Evolutionary conservation across 441 rosid species (phyloP).

Genomic region (Jatropha multifida): DNA sequence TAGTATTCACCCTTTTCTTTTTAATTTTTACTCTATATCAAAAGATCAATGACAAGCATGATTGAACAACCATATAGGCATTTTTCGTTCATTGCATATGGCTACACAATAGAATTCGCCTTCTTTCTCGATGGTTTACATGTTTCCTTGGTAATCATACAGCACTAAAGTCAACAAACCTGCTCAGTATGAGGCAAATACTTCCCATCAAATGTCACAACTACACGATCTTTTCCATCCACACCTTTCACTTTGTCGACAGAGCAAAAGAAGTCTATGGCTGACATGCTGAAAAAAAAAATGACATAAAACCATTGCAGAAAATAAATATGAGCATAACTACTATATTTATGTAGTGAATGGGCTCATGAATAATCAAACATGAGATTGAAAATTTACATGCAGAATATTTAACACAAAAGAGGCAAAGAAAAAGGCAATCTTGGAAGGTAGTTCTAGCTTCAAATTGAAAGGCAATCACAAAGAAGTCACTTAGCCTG

Average conservation of each 20-base stretch:
- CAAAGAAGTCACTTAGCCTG: not conserved
- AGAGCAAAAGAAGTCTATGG: conserved; percentile 93
- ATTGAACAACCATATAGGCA: not conserved
- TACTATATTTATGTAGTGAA: not conserved
- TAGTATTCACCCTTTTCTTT: not conserved
- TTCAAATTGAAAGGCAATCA: not conserved
- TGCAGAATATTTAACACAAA: not conserved
- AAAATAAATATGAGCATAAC: not conserved
- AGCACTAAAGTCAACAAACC: conserved; percentile 41
- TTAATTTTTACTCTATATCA: not conserved
- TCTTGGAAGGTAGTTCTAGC: not conserved
- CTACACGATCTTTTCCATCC: conserved; percentile 84
- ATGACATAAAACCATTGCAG: not conserved
- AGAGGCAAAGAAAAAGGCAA: not conserved
- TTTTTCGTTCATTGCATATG: no score
- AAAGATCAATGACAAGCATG: not conserved
- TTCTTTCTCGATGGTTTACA: not conserved
- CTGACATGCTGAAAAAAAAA: conserved; percentile 64
- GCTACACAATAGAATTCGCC: no score
- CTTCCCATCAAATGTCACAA: conserved; percentile 87
- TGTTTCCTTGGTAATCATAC: not conserved
- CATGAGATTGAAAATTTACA: not conserved
- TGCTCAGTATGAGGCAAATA: conserved; percentile 79
- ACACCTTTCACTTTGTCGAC: conserved; percentile 84
- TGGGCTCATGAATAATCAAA: not conserved